Conservation (phyloP, 108 stramenopile genomes). For the Skeletonema costatum region DNA sequence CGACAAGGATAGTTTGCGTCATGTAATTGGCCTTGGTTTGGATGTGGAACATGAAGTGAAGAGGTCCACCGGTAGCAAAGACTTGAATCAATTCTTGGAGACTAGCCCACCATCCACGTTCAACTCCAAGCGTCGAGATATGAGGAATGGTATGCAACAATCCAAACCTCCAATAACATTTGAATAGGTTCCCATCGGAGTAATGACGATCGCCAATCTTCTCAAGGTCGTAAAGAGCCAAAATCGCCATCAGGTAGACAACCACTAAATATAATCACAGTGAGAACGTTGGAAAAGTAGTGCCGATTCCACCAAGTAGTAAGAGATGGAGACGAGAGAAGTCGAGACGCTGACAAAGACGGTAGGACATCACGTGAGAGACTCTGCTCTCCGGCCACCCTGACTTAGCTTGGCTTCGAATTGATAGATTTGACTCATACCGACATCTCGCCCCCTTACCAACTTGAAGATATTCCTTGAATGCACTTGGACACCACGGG, state of each 20-base stretch:
- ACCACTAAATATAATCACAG: slow-evolving; percentile 93
- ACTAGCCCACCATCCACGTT: slow-evolving; percentile 91
- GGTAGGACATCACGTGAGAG: slow-evolving; percentile 93
- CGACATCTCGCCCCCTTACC: slow-evolving; percentile 99
- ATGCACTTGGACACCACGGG: slow-evolving; percentile 93
- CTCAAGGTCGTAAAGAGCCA: slow-evolving; percentile 91
- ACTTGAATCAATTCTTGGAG: slow-evolving; percentile 88
- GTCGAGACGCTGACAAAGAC: slow-evolving; percentile 94
- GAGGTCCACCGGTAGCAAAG: slow-evolving; percentile 95
- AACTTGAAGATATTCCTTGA: slow-evolving; percentile 97
- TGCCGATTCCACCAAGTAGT: slow-evolving; percentile 99
- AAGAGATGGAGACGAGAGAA: slow-evolving; percentile 96
- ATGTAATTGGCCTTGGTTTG: slow-evolving; percentile 98
- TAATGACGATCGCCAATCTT: slow-evolving; percentile 94
- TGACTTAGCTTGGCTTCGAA: slow-evolving; percentile 99
- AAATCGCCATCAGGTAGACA: slow-evolving; percentile 91
- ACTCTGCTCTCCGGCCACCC: slow-evolving; percentile 98
- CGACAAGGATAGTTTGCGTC: slow-evolving; percentile 96
- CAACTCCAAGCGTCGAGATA: slow-evolving; percentile 95
- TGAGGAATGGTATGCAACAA: slow-evolving; percentile 97
- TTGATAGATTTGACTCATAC: slow-evolving; percentile 99
- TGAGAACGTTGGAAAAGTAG: slow-evolving; percentile 95
- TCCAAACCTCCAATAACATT: slow-evolving; percentile 92
- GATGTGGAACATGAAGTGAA: slow-evolving; percentile 99
- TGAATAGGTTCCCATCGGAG: slow-evolving; percentile 96